Base-by-base conservation (phyloP, 192 early-diverging fungal species). In the Podila epicladia region DNA sequence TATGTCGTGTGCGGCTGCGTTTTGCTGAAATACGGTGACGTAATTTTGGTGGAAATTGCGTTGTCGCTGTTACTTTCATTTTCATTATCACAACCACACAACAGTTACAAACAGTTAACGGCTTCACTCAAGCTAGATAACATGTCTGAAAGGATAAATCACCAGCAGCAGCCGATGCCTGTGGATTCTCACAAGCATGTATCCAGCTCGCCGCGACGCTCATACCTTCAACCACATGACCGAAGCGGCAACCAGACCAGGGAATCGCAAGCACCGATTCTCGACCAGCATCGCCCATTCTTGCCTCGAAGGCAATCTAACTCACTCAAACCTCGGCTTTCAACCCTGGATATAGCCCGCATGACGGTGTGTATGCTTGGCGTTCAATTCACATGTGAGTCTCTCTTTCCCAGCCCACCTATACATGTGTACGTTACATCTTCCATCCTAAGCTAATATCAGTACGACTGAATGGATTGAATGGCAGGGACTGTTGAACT, bases 401-500 rank as follows among this genome's bases (percentile, higher is more conserved):
- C 33, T 41, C 62, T 51, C 31, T 75, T 24, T 63, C 17, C 32
- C 19, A 49, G 1, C 28, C 29, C 58, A 35, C 55, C 26, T 59
- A 65, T 64, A 35, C n/a, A 65, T 0, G 58, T 19, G 12, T 53
- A 37, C 60, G 64, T n/a, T 68, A 58, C 59, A 51, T 62, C 22
- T 24, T 12, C 19, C 12, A 20, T 31, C 28, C 37, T 38, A 28
- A 17, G 41, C 41, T 45, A 13, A 45, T 11, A 17, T 37, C 35
- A 9, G 35, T 9, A 24, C 17, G 22, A 63, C 13, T 26, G 12
- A 22, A 15, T 35, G n/a, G 19, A 37, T 12, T 15, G 9, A 24
- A n/a, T 49, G 59, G 19, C 66, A 93, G 92, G 93, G 93, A 90
- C 91, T 2, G 92, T 95, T 0, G 92, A 95, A 68, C 76, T 89